A percentile compares a stretch with the other conserved stretches of the same genome.
Evolutionary conservation across 176 grass and related monocot species (phyloP).

Genomic region (Paspalum vaginatum): DNA sequence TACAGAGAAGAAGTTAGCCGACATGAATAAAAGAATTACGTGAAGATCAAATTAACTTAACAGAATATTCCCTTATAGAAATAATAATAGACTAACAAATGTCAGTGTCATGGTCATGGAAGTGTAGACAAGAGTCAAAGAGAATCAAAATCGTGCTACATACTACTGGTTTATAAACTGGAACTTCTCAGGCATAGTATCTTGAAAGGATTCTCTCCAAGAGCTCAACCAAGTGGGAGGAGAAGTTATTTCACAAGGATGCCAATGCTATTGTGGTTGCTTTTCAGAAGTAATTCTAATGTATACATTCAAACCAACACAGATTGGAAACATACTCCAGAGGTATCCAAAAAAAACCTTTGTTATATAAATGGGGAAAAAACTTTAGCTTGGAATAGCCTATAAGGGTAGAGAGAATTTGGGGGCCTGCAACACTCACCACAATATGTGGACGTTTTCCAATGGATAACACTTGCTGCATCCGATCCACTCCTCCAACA

Average conservation of each 20-base stretch:
- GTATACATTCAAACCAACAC: not conserved
- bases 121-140: not conserved
- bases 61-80: not conserved
- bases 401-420: not conserved
- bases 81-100: not conserved
- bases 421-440: constrained; percentile 48
- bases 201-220: not conserved
- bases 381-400: not conserved
- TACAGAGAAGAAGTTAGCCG: constrained; percentile 10
- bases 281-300: constrained; percentile 2
- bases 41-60: constrained; percentile 13
- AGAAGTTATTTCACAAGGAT: constrained; percentile 1
- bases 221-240: not conserved
- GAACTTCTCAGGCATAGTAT: not conserved
- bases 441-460: constrained; percentile 85
- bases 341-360: not conserved
- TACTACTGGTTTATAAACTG: constrained; percentile 13
- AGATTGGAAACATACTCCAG: not conserved
- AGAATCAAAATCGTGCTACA: not conserved
- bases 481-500: constrained; percentile 87
- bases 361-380: not conserved
- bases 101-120: not conserved
- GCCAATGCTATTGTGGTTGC: not conserved
- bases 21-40: constrained; percentile 26
- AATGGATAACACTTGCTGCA: constrained; percentile 78